These are phyloP conservation scores for Setaria viridis DNA, from an alignment of 202 grass and related monocot genomes.

Conservation along the genomic window DNA sequence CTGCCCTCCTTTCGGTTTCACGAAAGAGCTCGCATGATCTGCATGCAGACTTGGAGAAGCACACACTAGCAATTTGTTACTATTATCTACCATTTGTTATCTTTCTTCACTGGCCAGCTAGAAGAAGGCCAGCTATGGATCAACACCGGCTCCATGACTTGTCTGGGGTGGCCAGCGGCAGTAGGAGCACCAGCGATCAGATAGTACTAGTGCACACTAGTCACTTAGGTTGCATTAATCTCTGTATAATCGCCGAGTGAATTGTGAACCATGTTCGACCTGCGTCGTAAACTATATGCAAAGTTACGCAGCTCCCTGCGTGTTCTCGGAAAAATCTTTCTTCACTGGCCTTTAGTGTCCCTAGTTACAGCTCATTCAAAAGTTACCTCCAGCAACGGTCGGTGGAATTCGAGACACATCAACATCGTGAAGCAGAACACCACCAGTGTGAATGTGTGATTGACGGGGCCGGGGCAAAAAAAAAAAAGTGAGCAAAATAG, in stretches of 20 bases:
- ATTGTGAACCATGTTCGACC: too few species aligned
- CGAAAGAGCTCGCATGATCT: neutral
- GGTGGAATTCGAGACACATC: constrained; percentile 2
- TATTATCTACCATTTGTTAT: neutral
- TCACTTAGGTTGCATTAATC: too few species aligned
- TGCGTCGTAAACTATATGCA: too few species aligned
- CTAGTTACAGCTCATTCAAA: neutral
- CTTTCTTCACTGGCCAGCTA: neutral
- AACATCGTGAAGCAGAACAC: constrained; percentile 16
- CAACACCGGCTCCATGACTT: too few species aligned
- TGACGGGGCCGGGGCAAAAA: neutral
- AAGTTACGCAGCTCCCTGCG: too few species aligned
- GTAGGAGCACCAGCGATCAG: too few species aligned
- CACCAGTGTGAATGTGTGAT: constrained; percentile 22
- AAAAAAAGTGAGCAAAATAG: neutral
- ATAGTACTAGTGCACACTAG: too few species aligned
- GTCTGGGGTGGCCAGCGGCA: too few species aligned
- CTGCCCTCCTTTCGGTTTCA: neutral
- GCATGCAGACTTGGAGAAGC: constrained; percentile 6
- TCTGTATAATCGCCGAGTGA: too few species aligned
- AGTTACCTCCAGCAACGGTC: neutral
- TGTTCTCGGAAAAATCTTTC: neutral
- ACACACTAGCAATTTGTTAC: neutral
- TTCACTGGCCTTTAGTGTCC: neutral
- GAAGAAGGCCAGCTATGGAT: too few species aligned